Evolutionary conservation across 2,329 filamentous ascomycete genomes (phyloP).

Genomic region (Cercospora sp.): DNA sequence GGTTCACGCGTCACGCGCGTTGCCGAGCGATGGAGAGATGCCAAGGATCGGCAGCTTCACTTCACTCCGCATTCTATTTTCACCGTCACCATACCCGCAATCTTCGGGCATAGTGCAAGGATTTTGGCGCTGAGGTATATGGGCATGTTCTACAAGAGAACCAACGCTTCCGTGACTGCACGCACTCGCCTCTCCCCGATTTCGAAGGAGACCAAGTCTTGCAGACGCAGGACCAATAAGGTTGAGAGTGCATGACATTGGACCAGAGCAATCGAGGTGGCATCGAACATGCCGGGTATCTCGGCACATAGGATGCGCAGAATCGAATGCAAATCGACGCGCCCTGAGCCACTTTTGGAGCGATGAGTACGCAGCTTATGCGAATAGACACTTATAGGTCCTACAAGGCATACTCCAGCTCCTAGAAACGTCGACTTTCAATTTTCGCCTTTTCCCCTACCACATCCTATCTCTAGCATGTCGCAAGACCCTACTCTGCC

Average conservation of each 20-base stretch:
- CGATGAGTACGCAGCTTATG: not conserved
- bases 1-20: conserved; percentile 4
- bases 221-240: not conserved
- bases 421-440: not conserved
- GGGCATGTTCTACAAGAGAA: not conserved
- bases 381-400: not conserved
- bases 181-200: not conserved
- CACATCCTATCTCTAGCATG: not conserved
- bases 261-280: not conserved
- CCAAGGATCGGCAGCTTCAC: conserved; percentile 1
- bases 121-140: not conserved
- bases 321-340: not conserved
- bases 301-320: not conserved
- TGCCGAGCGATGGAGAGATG: not conserved
- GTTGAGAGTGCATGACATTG: not conserved
- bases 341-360: not conserved
- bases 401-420: not conserved
- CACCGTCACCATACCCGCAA: not conserved
- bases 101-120: not conserved
- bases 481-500: not conserved
- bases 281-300: conserved; percentile 1
- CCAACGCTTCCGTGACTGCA: not conserved
- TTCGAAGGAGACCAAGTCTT: not conserved
- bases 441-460: not conserved
- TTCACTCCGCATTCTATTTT: not conserved